These are phyloP conservation scores for Sporisorium exsertum DNA, from an alignment of 1,284 basidiomycete genomes.

Conservation along the genomic window DNA sequence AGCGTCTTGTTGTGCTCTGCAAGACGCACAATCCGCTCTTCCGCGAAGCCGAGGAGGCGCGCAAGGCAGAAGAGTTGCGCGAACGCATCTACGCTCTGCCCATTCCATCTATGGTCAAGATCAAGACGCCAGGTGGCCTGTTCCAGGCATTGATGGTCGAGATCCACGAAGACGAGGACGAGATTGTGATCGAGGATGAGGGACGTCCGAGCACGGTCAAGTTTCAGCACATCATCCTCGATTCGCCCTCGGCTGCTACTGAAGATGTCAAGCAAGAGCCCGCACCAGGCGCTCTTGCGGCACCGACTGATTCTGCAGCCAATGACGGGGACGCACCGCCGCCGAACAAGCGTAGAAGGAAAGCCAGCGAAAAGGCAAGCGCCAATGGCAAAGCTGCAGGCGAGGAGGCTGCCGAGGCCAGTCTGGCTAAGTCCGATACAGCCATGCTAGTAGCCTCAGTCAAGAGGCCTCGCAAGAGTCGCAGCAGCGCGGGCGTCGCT, in stretches of 20 bases:
- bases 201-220: constrained; percentile 47
- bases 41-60: constrained; percentile 48
- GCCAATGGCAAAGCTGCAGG: constrained; percentile 27
- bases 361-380: constrained; percentile 31
- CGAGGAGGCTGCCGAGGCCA: constrained; percentile 31
- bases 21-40: constrained; percentile 64
- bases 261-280: constrained; percentile 25
- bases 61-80: constrained; percentile 47
- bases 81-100: constrained; percentile 40
- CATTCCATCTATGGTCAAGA: constrained; percentile 37
- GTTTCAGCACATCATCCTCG: constrained; percentile 45
- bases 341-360: constrained; percentile 34
- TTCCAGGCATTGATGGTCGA: constrained; percentile 51
- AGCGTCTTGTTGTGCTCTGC: constrained; percentile 66
- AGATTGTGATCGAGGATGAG: constrained; percentile 50
- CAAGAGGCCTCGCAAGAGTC: constrained; percentile 21
- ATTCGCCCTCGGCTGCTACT: constrained; percentile 7
- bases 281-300: neutral
- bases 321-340: constrained; percentile 7
- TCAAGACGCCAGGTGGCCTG: constrained; percentile 54
- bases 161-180: constrained; percentile 40
- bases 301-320: neutral
- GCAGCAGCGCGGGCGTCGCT: neutral
- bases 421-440: constrained; percentile 9
- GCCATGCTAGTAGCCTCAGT: neutral